These are phyloP conservation scores for Crithidia acanthocephali DNA, from an alignment of 208 protist genomes.

Conservation along the genomic window DNA sequence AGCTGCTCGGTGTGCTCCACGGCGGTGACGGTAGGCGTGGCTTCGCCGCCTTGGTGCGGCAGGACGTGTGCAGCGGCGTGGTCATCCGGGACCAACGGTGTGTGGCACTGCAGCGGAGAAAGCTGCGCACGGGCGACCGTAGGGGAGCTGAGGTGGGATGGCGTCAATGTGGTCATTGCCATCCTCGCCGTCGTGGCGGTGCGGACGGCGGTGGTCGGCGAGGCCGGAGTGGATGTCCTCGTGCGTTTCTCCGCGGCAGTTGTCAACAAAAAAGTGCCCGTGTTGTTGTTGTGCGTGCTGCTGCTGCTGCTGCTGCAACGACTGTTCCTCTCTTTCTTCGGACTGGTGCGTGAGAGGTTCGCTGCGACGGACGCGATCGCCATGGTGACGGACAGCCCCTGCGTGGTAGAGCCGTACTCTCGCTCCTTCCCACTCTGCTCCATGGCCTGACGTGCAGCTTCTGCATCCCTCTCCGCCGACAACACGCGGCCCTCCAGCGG, in stretches of 20 bases:
- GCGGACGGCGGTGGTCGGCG: not conserved
- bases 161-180: not conserved
- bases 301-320: not conserved
- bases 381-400: slow-evolving; percentile 9
- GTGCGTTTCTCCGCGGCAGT: not conserved
- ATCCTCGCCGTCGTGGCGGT: not conserved
- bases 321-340: no score
- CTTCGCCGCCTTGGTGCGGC: no score
- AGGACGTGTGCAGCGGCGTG: slow-evolving; percentile 10
- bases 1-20: no score
- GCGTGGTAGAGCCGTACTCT: not conserved
- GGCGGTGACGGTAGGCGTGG: not conserved
- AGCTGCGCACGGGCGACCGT: not conserved
- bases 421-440: not conserved
- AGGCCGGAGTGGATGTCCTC: not conserved
- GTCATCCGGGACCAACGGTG: slow-evolving; percentile 1
- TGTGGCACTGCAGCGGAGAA: not conserved
- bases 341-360: slow-evolving; percentile 3
- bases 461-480: no score
- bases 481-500: no score
- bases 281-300: not conserved
- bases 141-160: slow-evolving; percentile 1
- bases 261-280: no score
- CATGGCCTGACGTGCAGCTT: not conserved
- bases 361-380: not conserved